phyloP scores from a whole-genome alignment of 1,284 basidiomycete species.

The Malassezia globosa region DNA sequence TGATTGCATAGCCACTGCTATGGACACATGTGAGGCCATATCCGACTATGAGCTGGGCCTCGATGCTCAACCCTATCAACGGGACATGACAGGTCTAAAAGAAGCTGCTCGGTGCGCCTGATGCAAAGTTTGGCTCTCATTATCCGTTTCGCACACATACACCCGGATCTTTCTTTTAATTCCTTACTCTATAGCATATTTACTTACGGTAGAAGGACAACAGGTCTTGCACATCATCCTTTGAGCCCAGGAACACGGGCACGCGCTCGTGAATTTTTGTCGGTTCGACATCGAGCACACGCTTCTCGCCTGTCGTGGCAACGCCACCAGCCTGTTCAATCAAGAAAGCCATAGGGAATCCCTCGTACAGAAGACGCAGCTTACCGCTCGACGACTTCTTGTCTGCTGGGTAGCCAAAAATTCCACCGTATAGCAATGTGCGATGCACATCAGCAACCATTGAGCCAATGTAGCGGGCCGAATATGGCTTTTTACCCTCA shows the following conservation, averaged over 20 bases:
- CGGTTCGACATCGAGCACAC: slow-evolving; percentile 85
- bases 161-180: background rate
- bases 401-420: slow-evolving; percentile 96
- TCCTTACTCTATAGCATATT: background rate
- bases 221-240: slow-evolving; percentile 78
- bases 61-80: no score
- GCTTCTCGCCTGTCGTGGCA: slow-evolving; percentile 81
- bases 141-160: background rate
- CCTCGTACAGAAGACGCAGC: slow-evolving; percentile 87
- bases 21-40: slow-evolving; percentile 15
- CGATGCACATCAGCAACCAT: slow-evolving; percentile 98
- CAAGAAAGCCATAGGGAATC: slow-evolving; percentile 97
- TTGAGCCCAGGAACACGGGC: slow-evolving; percentile 85
- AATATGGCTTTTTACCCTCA: slow-evolving; percentile 48
- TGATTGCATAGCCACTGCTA: slow-evolving; percentile 58
- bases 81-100: background rate
- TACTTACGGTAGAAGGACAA: slow-evolving; percentile 15
- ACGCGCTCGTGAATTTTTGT: slow-evolving; percentile 82
- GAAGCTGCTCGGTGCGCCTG: background rate
- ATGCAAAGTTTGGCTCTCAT: no score
- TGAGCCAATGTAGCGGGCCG: slow-evolving; percentile 76
- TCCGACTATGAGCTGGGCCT: background rate
- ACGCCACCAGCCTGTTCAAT: slow-evolving; percentile 94
- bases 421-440: slow-evolving; percentile 91
- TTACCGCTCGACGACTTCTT: slow-evolving; percentile 96